Percentiles rank a stretch among this genome's conserved stretches.
Conservation (phyloP, 129 eudicot species). For the Cynara cardunculus region DNA sequence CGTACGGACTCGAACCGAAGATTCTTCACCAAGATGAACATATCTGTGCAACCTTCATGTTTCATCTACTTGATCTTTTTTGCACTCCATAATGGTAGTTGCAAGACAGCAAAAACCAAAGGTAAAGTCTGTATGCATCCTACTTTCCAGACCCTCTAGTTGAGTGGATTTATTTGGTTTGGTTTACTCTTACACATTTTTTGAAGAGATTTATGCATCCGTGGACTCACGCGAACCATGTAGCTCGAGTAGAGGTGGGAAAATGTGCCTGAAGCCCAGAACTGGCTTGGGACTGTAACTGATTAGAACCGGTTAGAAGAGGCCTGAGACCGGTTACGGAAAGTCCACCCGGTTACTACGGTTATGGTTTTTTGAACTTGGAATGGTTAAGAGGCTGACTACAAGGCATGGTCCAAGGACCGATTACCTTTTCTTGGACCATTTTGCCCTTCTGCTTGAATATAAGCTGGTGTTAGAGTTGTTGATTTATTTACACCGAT, state of each 20-base stretch:
- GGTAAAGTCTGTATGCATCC: not conserved
- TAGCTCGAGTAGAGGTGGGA: conserved; percentile 14
- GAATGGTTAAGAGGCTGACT: not conserved
- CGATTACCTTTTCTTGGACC: not conserved
- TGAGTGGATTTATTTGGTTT: not conserved
- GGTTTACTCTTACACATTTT: conserved; percentile 45
- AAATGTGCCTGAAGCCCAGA: not conserved
- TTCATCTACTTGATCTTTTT: conserved; percentile 55
- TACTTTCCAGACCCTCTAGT: not conserved
- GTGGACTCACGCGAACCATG: conserved; percentile 37
- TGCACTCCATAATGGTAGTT: conserved; percentile 36
- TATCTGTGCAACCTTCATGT: conserved; percentile 52
- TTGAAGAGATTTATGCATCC: conserved; percentile 46
- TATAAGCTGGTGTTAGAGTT: conserved; percentile 2
- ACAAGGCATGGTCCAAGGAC: no score
- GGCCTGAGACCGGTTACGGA: not conserved
- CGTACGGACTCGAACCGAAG: conserved; percentile 55
- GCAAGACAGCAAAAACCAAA: not conserved
- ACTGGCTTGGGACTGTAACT: not conserved
- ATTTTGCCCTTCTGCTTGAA: not conserved
- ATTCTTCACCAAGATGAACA: conserved; percentile 53
- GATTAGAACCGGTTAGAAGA: not conserved
- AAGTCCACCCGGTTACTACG: not conserved
- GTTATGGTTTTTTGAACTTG: not conserved
- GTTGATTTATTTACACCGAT: conserved; percentile 34